These are phyloP conservation scores for Vitis rotundifolia DNA, from an alignment of 164 flowering plant genomes.

Conservation along the genomic window DNA sequence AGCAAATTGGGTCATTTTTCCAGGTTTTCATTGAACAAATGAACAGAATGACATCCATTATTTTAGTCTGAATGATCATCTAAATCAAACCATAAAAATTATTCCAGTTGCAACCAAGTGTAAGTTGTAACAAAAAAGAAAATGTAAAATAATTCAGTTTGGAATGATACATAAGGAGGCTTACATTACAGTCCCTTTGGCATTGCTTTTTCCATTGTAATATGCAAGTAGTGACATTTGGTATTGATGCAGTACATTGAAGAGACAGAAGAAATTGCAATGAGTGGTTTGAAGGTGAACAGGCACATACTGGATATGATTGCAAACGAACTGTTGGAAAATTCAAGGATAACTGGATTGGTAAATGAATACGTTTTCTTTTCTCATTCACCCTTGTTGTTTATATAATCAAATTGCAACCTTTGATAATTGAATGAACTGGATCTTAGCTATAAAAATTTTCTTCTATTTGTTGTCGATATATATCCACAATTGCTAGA, in stretches of 20 bases:
- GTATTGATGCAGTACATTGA: slow-evolving; percentile 74
- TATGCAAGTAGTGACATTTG: not conserved
- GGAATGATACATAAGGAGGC: not conserved
- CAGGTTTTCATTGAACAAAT: not conserved
- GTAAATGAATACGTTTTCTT: slow-evolving; percentile 31
- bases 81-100: not conserved
- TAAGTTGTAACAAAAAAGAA: not conserved
- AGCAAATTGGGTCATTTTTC: not conserved
- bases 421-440: not conserved
- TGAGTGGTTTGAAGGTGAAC: slow-evolving; percentile 72
- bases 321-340: slow-evolving; percentile 56
- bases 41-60: not conserved
- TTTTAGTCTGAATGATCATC: no score
- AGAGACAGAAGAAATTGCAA: slow-evolving; percentile 92
- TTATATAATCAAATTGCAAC: not conserved
- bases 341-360: slow-evolving; percentile 92
- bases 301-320: slow-evolving; percentile 72
- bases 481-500: not conserved
- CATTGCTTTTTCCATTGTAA: not conserved
- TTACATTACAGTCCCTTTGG: not conserved
- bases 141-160: not conserved
- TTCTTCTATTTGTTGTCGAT: not conserved
- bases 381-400: not conserved
- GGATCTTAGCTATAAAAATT: not conserved
- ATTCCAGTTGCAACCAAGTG: not conserved